These are phyloP conservation scores for Lunularia cruciata DNA, from an alignment of 225 moss, liverwort and hornwort species.

Conservation along the genomic window DNA sequence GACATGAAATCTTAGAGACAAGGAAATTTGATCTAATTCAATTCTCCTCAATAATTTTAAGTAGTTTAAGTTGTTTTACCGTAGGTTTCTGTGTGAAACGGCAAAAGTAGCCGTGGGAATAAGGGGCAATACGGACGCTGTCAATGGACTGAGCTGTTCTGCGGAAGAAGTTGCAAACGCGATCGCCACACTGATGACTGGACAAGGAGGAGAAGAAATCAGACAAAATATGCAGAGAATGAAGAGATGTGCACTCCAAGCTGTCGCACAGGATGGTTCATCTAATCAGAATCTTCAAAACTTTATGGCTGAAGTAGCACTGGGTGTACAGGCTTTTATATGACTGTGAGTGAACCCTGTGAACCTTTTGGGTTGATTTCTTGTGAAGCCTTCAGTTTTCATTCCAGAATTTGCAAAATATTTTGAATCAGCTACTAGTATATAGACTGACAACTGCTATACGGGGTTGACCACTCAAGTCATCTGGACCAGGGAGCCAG, in stretches of 20 bases:
- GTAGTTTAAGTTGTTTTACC: background rate
- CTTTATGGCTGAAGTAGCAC: background rate
- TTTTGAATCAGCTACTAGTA: too few relatives aligned
- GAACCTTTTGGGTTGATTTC: too few relatives aligned
- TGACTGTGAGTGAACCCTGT: too few relatives aligned
- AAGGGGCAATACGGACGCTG: too few relatives aligned
- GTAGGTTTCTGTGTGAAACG: background rate
- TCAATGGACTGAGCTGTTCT: background rate
- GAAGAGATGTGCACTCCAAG: background rate
- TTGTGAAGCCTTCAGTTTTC: too few relatives aligned
- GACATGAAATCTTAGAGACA: background rate
- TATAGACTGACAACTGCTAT: too few relatives aligned
- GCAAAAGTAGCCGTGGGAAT: background rate
- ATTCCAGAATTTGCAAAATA: too few relatives aligned
- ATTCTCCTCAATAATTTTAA: too few relatives aligned
- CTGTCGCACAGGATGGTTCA: background rate
- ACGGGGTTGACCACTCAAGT: too few relatives aligned
- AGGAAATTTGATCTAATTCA: background rate
- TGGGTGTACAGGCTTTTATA: too few relatives aligned
- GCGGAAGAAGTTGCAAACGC: background rate
- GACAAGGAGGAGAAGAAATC: background rate
- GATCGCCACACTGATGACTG: background rate
- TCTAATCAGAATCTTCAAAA: background rate
- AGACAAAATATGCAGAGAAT: background rate
- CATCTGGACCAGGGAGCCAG: too few relatives aligned